A percentile compares a stretch with the other conserved stretches of the same genome.
Evolutionary conservation across 768 basidiomycete genomes (phyloP).

Genomic region (Serendipita vermifera): DNA sequence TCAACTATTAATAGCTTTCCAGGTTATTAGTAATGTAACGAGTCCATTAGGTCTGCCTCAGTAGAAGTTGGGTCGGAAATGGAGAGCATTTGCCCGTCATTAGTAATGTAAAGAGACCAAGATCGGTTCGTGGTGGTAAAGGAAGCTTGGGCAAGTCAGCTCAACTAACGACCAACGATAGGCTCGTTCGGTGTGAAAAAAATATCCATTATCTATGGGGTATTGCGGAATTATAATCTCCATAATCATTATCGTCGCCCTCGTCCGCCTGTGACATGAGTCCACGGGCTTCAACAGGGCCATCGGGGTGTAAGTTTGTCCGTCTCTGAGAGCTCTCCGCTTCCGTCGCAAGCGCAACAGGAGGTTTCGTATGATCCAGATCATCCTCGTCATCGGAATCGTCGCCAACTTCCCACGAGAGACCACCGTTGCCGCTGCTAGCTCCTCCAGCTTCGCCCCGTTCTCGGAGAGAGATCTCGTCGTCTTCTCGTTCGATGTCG

Average conservation of each 20-base stretch:
- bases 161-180: too few species aligned
- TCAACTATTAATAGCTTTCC: too few species aligned
- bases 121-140: too few species aligned
- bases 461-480: not conserved
- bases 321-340: conserved; percentile 7
- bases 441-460: not conserved
- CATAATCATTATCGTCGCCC: not conserved
- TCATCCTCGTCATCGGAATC: conserved; percentile 2
- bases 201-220: conserved; percentile 3
- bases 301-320: not conserved
- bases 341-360: not conserved
- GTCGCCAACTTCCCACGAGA: conserved; percentile 2
- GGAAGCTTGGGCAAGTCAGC: too few species aligned
- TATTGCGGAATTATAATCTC: not conserved
- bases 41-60: too few species aligned
- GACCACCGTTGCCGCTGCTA: too few species aligned
- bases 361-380: not conserved
- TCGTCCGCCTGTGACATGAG: not conserved
- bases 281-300: conserved; percentile 6
- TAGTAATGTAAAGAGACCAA: too few species aligned
- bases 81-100: too few species aligned
- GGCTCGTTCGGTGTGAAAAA: too few species aligned
- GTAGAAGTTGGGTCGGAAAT: too few species aligned
- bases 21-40: too few species aligned
- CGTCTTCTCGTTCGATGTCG: not conserved